Percentiles rank a stretch among this genome's conserved stretches.
These are phyloP conservation scores for Friedmanniomyces simplex DNA, from an alignment of 495 filamentous ascomycete species.

Conservation along the genomic window DNA sequence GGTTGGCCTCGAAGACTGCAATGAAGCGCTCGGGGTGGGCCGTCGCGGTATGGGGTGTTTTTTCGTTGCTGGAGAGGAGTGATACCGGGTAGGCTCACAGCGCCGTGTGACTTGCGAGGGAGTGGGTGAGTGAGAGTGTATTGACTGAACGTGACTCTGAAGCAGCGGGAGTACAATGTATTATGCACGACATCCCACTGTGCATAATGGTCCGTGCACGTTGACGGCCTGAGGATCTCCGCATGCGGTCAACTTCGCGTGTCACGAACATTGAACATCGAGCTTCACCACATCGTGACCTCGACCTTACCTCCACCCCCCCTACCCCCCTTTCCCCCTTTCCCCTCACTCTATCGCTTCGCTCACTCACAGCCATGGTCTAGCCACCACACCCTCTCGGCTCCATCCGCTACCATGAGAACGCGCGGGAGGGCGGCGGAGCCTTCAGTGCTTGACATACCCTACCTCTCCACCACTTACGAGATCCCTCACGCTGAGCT, in stretches of 20 bases:
- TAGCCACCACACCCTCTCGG: too few relatives aligned
- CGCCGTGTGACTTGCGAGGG: too few relatives aligned
- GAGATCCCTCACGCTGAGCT: conserved; percentile 60
- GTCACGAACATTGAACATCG: too few relatives aligned
- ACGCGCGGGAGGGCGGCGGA: conserved; percentile 17
- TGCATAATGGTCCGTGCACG: not conserved
- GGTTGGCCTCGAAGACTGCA: conserved; percentile 16
- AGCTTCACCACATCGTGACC: too few relatives aligned
- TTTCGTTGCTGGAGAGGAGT: not conserved
- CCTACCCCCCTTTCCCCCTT: too few relatives aligned
- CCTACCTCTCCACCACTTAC: conserved; percentile 66
- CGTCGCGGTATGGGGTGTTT: not conserved
- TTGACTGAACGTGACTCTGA: too few relatives aligned
- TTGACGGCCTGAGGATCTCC: not conserved
- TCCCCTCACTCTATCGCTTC: too few relatives aligned
- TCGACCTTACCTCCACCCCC: too few relatives aligned
- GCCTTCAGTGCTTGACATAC: conserved; percentile 52
- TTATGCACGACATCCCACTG: not conserved
- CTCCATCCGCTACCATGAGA: not conserved
- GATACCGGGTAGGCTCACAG: too few relatives aligned
- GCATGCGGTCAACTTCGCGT: not conserved
- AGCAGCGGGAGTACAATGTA: too few relatives aligned
- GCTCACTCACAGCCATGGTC: too few relatives aligned
- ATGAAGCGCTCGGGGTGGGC: conserved; percentile 15
- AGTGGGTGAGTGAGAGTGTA: too few relatives aligned